Base-by-base conservation (phyloP, 805 yeast species). In the Priceomyces castillae region DNA sequence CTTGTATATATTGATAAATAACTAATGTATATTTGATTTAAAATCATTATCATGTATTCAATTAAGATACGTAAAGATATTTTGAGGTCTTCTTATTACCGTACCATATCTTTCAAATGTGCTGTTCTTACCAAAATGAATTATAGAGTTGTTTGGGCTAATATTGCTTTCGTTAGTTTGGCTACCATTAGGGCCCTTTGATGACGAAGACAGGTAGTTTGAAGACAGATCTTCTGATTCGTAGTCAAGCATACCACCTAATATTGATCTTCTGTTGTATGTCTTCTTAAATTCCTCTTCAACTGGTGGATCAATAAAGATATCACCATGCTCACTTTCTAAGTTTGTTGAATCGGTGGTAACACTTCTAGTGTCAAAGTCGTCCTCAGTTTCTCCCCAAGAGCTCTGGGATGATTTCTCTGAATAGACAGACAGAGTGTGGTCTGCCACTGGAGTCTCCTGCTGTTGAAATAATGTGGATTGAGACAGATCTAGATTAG, bases 201-300 rank as follows among this genome's bases (percentile, higher is more conserved):
- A 19, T 1, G 45, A 37, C 5, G 40, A 37, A 7, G 40, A 37
- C 40, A 37, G 40, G 15, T 25, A n/a, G 30, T 37, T 15, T 12
- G 12, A 16, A 16, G 37, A 37, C 31, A 33, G 30, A 35, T 35
- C 37, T 14, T 48, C 46, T 16, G 31, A 51, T n/a, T 59, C 62
- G 49, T 71, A 69, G 41, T 69, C 75, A 43, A 71, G 57, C 76
- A 71, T 69, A 9, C 71, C 74, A 25, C 74, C 72, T 48, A 71
- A 54, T 52, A 71, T 62, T 9, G 74, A 68, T 42, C 67, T 61
- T 41, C 76, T 61, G 44, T 71, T 66, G 33, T 50, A 50, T 45
- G 44, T 57, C 33, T 48, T 51, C 38, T 47, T 54, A 49, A 53
- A 46, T 47, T 70, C 62, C 40, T 56, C 61, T 39, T 58, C 62